Conservation (phyloP, 257 asterid genomes). For the Buddleja alternifolia region DNA sequence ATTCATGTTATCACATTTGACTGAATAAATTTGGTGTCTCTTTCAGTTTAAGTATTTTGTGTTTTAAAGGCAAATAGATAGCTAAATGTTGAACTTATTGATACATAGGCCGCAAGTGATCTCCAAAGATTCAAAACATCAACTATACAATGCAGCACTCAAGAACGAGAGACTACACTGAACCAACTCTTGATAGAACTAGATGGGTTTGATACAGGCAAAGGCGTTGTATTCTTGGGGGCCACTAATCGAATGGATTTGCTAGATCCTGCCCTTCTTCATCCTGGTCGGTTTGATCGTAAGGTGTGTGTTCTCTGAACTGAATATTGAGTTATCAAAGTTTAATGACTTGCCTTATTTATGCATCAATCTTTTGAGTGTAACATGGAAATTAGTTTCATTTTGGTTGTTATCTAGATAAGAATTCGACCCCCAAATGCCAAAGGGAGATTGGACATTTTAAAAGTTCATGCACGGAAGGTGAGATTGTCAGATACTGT, state of each 20-base stretch:
- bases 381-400: slow-evolving; percentile 12
- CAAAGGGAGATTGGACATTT: slow-evolving; percentile 88
- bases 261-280: slow-evolving; percentile 98
- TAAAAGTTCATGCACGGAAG: slow-evolving; percentile 88
- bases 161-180: slow-evolving; percentile 97
- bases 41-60: slow-evolving; percentile 19
- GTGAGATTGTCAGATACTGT: slow-evolving; percentile 83
- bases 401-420: slow-evolving; percentile 49
- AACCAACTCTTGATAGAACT: slow-evolving; percentile 96
- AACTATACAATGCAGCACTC: slow-evolving; percentile 76
- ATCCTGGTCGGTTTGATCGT: slow-evolving; percentile 99
- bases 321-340: slow-evolving; percentile 5
- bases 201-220: slow-evolving; percentile 98
- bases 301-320: slow-evolving; percentile 66
- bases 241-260: slow-evolving; percentile 97
- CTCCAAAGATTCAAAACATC: slow-evolving; percentile 56
- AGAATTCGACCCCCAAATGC: slow-evolving; percentile 94
- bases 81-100: slow-evolving; percentile 7
- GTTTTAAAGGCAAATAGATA: background rate
- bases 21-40: background rate
- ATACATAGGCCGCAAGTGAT: slow-evolving; percentile 85
- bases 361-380: slow-evolving; percentile 2
- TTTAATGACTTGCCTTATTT: slow-evolving; percentile 14
- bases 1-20: background rate
- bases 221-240: slow-evolving; percentile 96